phyloP scores from a whole-genome alignment of 495 filamentous ascomycete species.

The Pseudomonodictys pantanalensis region DNA sequence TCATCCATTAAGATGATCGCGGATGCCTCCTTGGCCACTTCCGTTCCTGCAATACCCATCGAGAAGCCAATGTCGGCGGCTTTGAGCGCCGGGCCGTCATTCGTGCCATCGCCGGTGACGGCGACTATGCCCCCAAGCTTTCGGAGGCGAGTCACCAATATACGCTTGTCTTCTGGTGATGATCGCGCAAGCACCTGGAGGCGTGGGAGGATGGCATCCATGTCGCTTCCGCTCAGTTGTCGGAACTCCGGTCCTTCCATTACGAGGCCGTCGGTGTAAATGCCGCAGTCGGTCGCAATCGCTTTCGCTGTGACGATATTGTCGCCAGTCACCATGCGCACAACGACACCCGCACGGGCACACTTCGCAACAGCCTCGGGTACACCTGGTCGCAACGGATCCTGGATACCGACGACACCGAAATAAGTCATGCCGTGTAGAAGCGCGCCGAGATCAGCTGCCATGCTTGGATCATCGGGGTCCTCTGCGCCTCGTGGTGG shows the following conservation, averaged over 20 bases:
- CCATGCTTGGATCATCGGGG: slow-evolving; percentile 62
- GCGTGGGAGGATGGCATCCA: slow-evolving; percentile 68
- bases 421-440: slow-evolving; percentile 62
- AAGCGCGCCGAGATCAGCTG: slow-evolving; percentile 47
- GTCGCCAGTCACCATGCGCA: slow-evolving; percentile 91
- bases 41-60: slow-evolving; percentile 88
- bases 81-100: slow-evolving; percentile 83
- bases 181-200: slow-evolving; percentile 84
- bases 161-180: slow-evolving; percentile 83
- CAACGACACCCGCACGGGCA: slow-evolving; percentile 72
- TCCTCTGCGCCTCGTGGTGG: slow-evolving; percentile 23
- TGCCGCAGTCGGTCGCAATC: slow-evolving; percentile 81
- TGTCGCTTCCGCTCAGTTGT: slow-evolving; percentile 65
- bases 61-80: slow-evolving; percentile 88
- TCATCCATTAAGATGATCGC: slow-evolving; percentile 91
- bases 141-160: slow-evolving; percentile 72
- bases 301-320: slow-evolving; percentile 78
- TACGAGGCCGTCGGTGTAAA: slow-evolving; percentile 68
- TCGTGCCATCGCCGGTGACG: slow-evolving; percentile 86
- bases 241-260: slow-evolving; percentile 87
- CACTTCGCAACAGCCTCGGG: slow-evolving; percentile 70
- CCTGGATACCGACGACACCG: slow-evolving; percentile 81
- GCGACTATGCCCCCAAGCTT: slow-evolving; percentile 75
- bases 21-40: slow-evolving; percentile 91
- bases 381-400: slow-evolving; percentile 80